phyloP scores from a whole-genome alignment of 768 basidiomycete genomes.

The Cystofilobasidium macerans region DNA sequence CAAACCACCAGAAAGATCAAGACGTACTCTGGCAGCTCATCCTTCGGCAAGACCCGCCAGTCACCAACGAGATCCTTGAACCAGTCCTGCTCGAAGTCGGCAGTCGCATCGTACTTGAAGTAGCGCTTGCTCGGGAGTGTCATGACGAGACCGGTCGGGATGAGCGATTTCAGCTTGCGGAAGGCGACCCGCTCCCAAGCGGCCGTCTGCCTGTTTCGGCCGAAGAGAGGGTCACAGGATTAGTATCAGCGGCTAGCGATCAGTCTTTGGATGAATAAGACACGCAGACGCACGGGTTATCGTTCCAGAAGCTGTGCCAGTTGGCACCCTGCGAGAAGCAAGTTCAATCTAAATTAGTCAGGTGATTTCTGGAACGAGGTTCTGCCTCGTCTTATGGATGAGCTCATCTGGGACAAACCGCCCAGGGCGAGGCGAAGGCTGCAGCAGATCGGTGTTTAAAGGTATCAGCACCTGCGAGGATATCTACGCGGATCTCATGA shows the following conservation, averaged over 20 bases:
- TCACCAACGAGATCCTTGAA: slow-evolving; percentile 18
- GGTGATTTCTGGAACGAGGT: too few species aligned
- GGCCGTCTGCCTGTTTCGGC: slow-evolving; percentile 17
- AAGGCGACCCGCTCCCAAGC: slow-evolving; percentile 17
- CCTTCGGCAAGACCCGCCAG: slow-evolving; percentile 3
- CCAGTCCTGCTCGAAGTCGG: slow-evolving; percentile 9
- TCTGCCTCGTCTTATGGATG: too few species aligned
- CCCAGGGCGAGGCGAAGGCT: background rate
- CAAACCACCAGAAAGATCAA: background rate
- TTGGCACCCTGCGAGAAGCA: background rate
- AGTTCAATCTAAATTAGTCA: too few species aligned
- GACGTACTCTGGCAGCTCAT: slow-evolving; percentile 1
- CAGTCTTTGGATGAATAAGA: too few species aligned
- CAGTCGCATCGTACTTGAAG: slow-evolving; percentile 8
- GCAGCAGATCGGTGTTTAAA: background rate
- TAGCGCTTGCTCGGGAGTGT: slow-evolving; percentile 13
- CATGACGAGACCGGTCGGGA: slow-evolving; percentile 22
- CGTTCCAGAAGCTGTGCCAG: slow-evolving; percentile 2
- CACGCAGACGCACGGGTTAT: too few species aligned
- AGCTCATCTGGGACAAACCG: background rate
- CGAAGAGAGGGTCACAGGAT: background rate
- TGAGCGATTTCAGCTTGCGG: slow-evolving; percentile 14
- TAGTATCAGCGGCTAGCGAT: too few species aligned
- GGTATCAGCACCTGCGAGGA: background rate
- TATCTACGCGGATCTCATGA: background rate